These are phyloP conservation scores for Rhizophora mangle DNA, from an alignment of 345 rosid genomes.

Conservation along the genomic window DNA sequence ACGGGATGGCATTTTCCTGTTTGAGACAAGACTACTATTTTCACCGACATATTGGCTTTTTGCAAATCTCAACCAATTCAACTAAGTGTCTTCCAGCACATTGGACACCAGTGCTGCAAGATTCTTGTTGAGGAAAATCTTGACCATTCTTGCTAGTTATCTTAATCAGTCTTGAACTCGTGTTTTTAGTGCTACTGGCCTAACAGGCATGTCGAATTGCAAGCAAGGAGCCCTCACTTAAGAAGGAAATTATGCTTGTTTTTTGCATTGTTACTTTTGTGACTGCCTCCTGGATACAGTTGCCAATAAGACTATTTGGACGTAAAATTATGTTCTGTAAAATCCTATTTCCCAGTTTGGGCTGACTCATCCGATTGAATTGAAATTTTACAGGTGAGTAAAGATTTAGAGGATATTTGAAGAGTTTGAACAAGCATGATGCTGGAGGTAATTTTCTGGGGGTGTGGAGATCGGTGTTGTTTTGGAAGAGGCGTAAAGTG, in stretches of 20 bases:
- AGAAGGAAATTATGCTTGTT: neutral
- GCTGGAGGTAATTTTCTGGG: neutral
- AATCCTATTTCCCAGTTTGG: neutral
- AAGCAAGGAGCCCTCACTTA: no score
- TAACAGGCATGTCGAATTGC: no score
- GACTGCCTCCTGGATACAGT: no score
- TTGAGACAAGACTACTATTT: neutral
- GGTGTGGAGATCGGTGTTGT: neutral
- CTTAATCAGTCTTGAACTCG: neutral
- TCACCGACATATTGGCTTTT: no score
- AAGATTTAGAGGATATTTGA: neutral
- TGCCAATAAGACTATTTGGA: no score
- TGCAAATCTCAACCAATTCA: neutral
- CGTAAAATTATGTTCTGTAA: no score
- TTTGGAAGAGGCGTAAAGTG: neutral
- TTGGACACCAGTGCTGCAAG: no score
- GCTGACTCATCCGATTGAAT: neutral
- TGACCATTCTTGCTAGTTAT: no score
- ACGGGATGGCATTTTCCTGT: neutral
- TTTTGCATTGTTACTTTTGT: neutral
- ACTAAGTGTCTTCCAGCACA: no score
- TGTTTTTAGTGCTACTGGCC: neutral
- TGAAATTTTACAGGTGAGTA: neutral
- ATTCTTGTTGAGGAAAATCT: no score
- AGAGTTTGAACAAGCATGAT: neutral